phyloP scores from a whole-genome alignment of 352 stramenopile genomes.

The Halophytophthora batemanensis region DNA sequence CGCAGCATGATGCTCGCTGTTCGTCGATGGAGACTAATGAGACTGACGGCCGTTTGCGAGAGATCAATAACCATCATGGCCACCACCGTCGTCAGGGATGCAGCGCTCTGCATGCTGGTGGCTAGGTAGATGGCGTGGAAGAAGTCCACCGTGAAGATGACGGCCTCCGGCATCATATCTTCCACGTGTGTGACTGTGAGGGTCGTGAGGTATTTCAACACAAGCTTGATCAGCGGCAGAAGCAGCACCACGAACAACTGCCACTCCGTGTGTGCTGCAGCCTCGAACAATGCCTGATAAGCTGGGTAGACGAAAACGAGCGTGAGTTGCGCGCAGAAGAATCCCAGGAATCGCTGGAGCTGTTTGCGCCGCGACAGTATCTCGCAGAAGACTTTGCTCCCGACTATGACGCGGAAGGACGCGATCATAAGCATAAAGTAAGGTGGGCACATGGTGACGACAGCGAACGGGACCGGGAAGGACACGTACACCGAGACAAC shows the following conservation, averaged over 20 bases:
- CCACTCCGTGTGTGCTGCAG: no score
- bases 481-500: neutral
- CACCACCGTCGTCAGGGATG: no score
- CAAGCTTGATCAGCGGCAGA: neutral
- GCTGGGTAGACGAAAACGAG: no score
- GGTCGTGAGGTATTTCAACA: neutral
- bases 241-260: neutral
- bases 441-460: neutral
- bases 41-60: no score
- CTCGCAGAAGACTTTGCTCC: no score
- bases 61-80: neutral
- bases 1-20: no score
- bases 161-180: constrained; percentile 3
- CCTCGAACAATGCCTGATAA: no score
- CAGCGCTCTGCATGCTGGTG: neutral
- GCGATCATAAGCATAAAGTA: neutral
- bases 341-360: no score
- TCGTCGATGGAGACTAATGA: no score
- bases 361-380: no score
- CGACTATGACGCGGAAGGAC: neutral
- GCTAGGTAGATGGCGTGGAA: neutral
- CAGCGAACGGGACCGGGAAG: neutral
- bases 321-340: no score
- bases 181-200: neutral
- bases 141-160: constrained; percentile 2